A percentile compares a stretch with the other conserved stretches of the same genome.
Conservation (phyloP, 371 early-diverging fungal genomes). For the Rhizopus delemar region DNA sequence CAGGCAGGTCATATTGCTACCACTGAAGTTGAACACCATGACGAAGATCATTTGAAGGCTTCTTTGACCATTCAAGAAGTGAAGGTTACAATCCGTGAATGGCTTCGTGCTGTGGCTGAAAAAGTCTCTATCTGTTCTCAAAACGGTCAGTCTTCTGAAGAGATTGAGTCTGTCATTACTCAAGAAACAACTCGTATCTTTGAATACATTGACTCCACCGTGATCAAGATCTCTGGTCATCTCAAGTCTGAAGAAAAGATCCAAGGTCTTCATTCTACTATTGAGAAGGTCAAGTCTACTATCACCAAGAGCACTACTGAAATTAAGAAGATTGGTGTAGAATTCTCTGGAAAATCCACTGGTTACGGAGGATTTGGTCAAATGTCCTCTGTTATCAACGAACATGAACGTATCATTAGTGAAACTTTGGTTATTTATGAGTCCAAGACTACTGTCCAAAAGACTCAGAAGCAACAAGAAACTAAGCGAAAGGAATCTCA, state of each 20-base stretch:
- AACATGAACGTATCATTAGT: constrained; percentile 29
- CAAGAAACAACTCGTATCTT: constrained; percentile 18
- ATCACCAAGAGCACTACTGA: constrained; percentile 23
- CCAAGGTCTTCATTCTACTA: constrained; percentile 13
- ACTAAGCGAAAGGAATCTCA: constrained; percentile 9
- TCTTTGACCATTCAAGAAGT: constrained; percentile 30
- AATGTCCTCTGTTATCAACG: constrained; percentile 30
- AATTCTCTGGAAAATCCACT: constrained; percentile 4
- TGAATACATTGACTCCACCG: constrained; percentile 25
- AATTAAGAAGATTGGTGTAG: constrained; percentile 25
- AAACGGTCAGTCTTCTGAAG: constrained; percentile 20
- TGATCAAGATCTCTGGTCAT: constrained; percentile 22
- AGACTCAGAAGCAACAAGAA: not conserved
- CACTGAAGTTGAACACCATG: not conserved
- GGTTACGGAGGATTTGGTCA: constrained; percentile 27
- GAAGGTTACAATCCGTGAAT: constrained; percentile 28
- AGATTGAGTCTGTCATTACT: constrained; percentile 24
- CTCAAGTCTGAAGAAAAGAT: constrained; percentile 26
- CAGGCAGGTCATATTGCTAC: constrained; percentile 13
- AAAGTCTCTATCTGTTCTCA: constrained; percentile 29
- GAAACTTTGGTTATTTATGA: constrained; percentile 23
- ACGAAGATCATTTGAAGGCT: constrained; percentile 5
- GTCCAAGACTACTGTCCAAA: constrained; percentile 18
- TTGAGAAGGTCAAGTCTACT: constrained; percentile 25
- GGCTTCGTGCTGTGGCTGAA: constrained; percentile 29